These are phyloP conservation scores for Russula dissimulans DNA, from an alignment of 768 basidiomycete species.

Conservation along the genomic window DNA sequence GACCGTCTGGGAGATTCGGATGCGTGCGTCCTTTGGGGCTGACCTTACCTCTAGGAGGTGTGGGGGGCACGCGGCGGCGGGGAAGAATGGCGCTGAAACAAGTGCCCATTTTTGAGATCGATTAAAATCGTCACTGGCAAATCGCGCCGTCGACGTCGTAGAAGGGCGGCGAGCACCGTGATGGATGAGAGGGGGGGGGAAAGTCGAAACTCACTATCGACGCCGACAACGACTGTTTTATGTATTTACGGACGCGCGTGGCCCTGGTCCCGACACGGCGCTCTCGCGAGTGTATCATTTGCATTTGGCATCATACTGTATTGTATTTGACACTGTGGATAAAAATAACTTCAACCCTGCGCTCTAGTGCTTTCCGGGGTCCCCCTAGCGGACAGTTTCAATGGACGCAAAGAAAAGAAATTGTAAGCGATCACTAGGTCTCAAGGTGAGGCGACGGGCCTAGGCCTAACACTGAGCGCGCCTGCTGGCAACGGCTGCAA, in stretches of 20 bases:
- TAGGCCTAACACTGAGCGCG: no score
- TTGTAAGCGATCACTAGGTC: no score
- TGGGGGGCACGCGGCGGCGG: not conserved
- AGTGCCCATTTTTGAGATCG: not conserved
- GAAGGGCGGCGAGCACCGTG: not conserved
- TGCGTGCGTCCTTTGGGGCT: not conserved
- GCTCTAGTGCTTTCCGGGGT: not conserved
- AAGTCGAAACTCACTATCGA: not conserved
- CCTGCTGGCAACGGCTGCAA: no score
- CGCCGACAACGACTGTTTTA: not conserved
- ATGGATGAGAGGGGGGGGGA: not conserved
- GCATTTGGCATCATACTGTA: no score
- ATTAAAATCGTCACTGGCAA: not conserved
- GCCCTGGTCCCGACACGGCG: not conserved
- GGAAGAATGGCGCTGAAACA: not conserved
- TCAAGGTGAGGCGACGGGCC: no score
- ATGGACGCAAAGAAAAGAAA: no score
- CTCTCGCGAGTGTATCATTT: no score
- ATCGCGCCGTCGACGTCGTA: not conserved
- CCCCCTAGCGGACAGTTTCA: not conserved
- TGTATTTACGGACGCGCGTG: not conserved
- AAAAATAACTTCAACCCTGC: not conserved
- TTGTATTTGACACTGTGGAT: no score
- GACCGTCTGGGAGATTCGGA: not conserved
- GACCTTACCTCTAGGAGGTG: not conserved